Percentiles rank a stretch among this genome's conserved stretches.
Conservation (phyloP, 805 yeast genomes). For the Scheffersomyces coipomensis region DNA sequence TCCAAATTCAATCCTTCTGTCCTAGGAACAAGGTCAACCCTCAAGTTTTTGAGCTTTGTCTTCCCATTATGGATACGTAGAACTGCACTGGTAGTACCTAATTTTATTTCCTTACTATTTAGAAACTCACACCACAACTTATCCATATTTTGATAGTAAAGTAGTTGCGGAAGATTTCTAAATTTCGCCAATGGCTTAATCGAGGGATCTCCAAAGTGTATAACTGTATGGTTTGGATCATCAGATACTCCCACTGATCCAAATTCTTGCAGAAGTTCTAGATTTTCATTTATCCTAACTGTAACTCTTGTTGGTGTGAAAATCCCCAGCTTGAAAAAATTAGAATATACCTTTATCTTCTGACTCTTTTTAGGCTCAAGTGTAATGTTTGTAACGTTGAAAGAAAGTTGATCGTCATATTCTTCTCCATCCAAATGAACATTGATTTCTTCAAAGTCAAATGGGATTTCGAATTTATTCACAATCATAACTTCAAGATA, state of each 20-base stretch:
- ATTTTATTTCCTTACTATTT: conserved; percentile 21
- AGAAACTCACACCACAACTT: conserved; percentile 27
- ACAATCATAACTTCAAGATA: conserved; percentile 30
- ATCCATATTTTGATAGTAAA: conserved; percentile 12
- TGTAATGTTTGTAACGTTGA: conserved; percentile 6
- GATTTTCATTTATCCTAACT: conserved; percentile 14
- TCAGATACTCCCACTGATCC: not conserved
- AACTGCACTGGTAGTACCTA: conserved; percentile 25
- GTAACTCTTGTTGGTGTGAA: conserved; percentile 21
- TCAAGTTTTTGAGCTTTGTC: conserved; percentile 28
- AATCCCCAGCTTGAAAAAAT: conserved; percentile 30
- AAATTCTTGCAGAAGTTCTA: conserved; percentile 15
- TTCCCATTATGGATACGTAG: conserved; percentile 26
- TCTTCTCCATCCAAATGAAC: conserved; percentile 3
- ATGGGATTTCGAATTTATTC: conserved; percentile 24
- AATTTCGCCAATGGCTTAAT: not conserved
- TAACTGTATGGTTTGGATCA: conserved; percentile 2
- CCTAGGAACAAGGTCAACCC: conserved; percentile 11
- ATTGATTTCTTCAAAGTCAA: conserved; percentile 18
- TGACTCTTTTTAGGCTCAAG: conserved; percentile 6
- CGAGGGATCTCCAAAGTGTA: not conserved
- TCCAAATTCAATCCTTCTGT: conserved; percentile 15
- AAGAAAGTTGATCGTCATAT: conserved; percentile 4
- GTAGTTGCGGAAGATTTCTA: not conserved
- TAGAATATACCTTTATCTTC: conserved; percentile 18